Conservation (phyloP, 495 filamentous ascomycete species). For the Annulohypoxylon maeteangense region DNA sequence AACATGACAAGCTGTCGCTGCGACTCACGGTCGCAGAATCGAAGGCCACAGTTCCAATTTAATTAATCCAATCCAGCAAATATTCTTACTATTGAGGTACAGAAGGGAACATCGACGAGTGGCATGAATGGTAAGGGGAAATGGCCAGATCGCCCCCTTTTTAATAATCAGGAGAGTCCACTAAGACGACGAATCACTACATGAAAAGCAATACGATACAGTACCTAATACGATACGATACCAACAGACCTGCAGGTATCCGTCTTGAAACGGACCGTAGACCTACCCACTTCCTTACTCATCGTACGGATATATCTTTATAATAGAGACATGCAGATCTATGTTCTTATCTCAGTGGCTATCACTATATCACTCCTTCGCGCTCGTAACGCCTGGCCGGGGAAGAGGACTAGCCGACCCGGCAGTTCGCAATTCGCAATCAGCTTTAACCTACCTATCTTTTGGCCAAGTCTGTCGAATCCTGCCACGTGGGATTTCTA, state of each 20-base stretch:
- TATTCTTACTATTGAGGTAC: slow-evolving; percentile 6
- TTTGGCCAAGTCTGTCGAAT: slow-evolving; percentile 27
- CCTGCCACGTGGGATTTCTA: slow-evolving; percentile 39
- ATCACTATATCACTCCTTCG: not conserved
- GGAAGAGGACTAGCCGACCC: slow-evolving; percentile 28
- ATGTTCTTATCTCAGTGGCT: slow-evolving; percentile 30
- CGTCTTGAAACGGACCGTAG: slow-evolving; percentile 10
- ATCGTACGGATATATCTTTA: slow-evolving; percentile 21
- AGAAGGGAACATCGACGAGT: slow-evolving; percentile 1
- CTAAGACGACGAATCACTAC: not conserved
- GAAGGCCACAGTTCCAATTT: slow-evolving; percentile 27
- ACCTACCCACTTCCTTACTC: slow-evolving; percentile 10
- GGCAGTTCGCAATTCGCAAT: slow-evolving; percentile 35
- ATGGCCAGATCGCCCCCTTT: slow-evolving; percentile 6
- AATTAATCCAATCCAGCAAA: slow-evolving; percentile 18
- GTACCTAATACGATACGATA: not conserved
- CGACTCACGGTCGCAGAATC: slow-evolving; percentile 30
- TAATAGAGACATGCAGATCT: slow-evolving; percentile 13
- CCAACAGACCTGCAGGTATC: slow-evolving; percentile 7
- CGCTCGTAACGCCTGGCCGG: slow-evolving; percentile 20
- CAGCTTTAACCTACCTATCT: slow-evolving; percentile 18
- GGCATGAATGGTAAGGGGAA: not conserved
- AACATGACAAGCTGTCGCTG: slow-evolving; percentile 27
- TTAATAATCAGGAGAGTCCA: not conserved
- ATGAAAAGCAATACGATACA: slow-evolving; percentile 13